These are phyloP conservation scores for Metschnikowia cerradonensis DNA, from an alignment of 805 yeast species.

Conservation along the genomic window DNA sequence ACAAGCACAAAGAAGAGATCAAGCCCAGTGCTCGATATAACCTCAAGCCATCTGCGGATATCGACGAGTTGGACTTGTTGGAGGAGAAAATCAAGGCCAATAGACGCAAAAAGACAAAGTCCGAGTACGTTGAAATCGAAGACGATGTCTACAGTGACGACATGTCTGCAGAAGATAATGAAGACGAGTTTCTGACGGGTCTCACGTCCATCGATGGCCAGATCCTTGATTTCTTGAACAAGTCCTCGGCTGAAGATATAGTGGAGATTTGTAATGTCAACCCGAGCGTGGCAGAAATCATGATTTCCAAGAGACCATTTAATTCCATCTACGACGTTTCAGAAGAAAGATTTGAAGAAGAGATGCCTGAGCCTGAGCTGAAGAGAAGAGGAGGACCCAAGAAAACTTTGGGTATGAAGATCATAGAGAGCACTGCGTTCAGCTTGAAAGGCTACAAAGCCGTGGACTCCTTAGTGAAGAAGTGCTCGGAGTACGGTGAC, in stretches of 20 bases:
- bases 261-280: constrained; percentile 74
- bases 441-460: constrained; percentile 88
- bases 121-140: constrained; percentile 42
- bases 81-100: constrained; percentile 39
- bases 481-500: constrained; percentile 76
- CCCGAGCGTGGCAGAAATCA: constrained; percentile 57
- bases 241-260: constrained; percentile 69
- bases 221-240: constrained; percentile 72
- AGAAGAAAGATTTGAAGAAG: constrained; percentile 46
- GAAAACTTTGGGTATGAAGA: constrained; percentile 63
- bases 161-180: constrained; percentile 45
- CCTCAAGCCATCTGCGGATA: constrained; percentile 13
- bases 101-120: constrained; percentile 17
- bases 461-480: constrained; percentile 83
- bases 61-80: constrained; percentile 37
- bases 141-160: constrained; percentile 48
- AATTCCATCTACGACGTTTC: constrained; percentile 54
- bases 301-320: constrained; percentile 73
- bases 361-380: constrained; percentile 27
- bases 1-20: constrained; percentile 6
- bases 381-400: constrained; percentile 29
- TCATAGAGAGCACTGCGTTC: constrained; percentile 64
- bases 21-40: constrained; percentile 6
- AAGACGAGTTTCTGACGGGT: constrained; percentile 27
- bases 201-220: constrained; percentile 55